Base-by-base conservation (phyloP, 495 filamentous ascomycete genomes). In the Penicillium cataractarum region DNA sequence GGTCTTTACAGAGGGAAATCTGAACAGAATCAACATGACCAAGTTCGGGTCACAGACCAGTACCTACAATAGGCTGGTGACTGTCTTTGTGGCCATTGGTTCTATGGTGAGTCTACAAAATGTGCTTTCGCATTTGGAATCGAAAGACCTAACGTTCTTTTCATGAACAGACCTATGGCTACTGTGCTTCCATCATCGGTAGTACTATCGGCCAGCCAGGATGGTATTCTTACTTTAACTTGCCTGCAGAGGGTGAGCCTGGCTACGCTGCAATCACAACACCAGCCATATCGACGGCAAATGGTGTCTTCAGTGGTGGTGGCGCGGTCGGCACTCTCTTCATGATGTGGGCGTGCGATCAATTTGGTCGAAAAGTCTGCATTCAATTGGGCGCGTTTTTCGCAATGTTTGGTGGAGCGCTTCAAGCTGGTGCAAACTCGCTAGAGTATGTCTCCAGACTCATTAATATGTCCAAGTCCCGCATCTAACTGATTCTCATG, bases 191-290 rank as follows among this genome's bases (percentile, higher is more conserved):
- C 2, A 78, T 83, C 56, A 83, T 86, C 42, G 67, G 71, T 19
- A 82, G 80, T 46, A 84, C 82, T 0, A 78, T 85, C 58, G 83
- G 83, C 24, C 83, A 83, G 59, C 81, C 81, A 6, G 75, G 75
- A 61, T 83, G 80, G 75, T 84, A 81, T 67, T 65, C 58, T 12
- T 80, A 78, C 67, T 76, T 83, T 61, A 61, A 74, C 22, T 75
- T 83, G 0, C 78, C 81, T 4, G 50, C 55, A 1, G 66, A 73
- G 33, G 74, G 70, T 32, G 68, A 77, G 32, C 70, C 71, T 7
- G 82, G 80, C 22, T 84, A 84, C 55, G 67, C 58, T 19, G 75
- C 71, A n/a, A 75, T 72, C 57, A 84, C 82, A 2, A 78, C 81
- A 4, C 75, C 77, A 4, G 67, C 72, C 27, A 79, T 84, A 40